phyloP scores from a whole-genome alignment of 164 flowering plant species.

The Annona cherimola region DNA sequence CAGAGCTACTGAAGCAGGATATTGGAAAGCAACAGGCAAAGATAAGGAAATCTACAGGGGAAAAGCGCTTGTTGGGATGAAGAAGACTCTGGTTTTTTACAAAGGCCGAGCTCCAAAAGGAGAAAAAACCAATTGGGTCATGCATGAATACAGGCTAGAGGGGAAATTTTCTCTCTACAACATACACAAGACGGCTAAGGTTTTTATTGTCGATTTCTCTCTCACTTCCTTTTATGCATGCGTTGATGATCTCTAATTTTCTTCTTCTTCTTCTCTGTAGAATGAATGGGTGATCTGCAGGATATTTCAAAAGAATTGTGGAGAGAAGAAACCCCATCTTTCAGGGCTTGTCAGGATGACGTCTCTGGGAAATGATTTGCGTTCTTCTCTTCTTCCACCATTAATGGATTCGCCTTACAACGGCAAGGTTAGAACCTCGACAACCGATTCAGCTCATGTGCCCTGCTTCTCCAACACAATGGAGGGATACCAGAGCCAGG shows the following conservation, averaged over 20 bases:
- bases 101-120: constrained; percentile 96
- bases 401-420: constrained; percentile 50
- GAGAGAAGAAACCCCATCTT: constrained; percentile 70
- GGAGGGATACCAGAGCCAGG: constrained; percentile 36
- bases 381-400: constrained; percentile 50
- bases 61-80: constrained; percentile 83
- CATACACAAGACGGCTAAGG: constrained; percentile 70
- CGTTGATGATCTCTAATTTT: not conserved
- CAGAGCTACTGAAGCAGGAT: constrained; percentile 28
- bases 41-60: constrained; percentile 80
- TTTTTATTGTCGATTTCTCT: constrained; percentile 11
- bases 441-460: constrained; percentile 22
- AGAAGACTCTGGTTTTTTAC: constrained; percentile 94
- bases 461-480: constrained; percentile 36
- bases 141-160: constrained; percentile 86
- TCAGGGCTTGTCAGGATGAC: constrained; percentile 41
- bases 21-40: constrained; percentile 93
- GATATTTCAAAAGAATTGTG: constrained; percentile 70
- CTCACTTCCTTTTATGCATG: not conserved
- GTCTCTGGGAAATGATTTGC: constrained; percentile 31
- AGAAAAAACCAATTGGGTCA: constrained; percentile 83
- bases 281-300: constrained; percentile 98
- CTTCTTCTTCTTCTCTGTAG: constrained; percentile 31
- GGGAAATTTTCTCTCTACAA: constrained; percentile 65
- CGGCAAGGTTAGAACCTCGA: constrained; percentile 14